Percentiles rank a stretch among this genome's conserved stretches.
These are phyloP conservation scores for Fusarium euwallaceae DNA, from an alignment of 2,329 filamentous ascomycete species.

Conservation along the genomic window DNA sequence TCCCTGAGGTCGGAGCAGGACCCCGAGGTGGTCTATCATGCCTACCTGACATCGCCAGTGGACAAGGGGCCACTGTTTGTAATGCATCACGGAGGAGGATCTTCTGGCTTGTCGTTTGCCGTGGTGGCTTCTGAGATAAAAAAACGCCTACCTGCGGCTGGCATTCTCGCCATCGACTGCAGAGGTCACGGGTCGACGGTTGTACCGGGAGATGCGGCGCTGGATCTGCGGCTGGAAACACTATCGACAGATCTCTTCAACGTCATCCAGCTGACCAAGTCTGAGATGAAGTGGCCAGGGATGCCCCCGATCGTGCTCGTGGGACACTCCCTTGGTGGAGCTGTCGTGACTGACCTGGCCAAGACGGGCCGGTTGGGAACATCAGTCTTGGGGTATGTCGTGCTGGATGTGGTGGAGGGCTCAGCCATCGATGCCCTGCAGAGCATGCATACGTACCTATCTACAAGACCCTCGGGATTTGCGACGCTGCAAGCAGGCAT, in stretches of 20 bases:
- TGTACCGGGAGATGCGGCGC: slow-evolving; percentile 54
- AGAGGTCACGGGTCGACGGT: slow-evolving; percentile 85
- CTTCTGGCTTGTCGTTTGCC: slow-evolving; percentile 92
- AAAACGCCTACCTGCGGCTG: slow-evolving; percentile 81
- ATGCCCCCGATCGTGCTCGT: slow-evolving; percentile 85
- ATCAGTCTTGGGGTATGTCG: slow-evolving; percentile 84
- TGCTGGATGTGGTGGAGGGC: slow-evolving; percentile 95
- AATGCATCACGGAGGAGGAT: slow-evolving; percentile 94
- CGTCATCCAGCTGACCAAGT: slow-evolving; percentile 76
- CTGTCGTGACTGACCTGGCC: slow-evolving; percentile 88
- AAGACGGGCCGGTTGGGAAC: slow-evolving; percentile 73
- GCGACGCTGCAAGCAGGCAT: slow-evolving; percentile 83
- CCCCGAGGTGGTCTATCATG: slow-evolving; percentile 77
- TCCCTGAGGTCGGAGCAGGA: slow-evolving; percentile 69
- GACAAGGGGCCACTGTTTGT: slow-evolving; percentile 86
- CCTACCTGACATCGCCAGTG: slow-evolving; percentile 86
- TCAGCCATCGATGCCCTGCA: slow-evolving; percentile 94
- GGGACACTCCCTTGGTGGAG: slow-evolving; percentile 93
- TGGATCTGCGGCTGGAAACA: slow-evolving; percentile 79
- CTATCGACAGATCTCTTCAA: slow-evolving; percentile 79
- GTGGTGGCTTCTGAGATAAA: slow-evolving; percentile 82
- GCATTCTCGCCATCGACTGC: slow-evolving; percentile 87
- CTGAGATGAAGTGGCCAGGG: slow-evolving; percentile 77
- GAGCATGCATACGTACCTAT: slow-evolving; percentile 93
- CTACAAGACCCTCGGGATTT: slow-evolving; percentile 84